A percentile compares a stretch with the other conserved stretches of the same genome.
Conservation (phyloP, 805 yeast species). For the Lachancea waltii region DNA sequence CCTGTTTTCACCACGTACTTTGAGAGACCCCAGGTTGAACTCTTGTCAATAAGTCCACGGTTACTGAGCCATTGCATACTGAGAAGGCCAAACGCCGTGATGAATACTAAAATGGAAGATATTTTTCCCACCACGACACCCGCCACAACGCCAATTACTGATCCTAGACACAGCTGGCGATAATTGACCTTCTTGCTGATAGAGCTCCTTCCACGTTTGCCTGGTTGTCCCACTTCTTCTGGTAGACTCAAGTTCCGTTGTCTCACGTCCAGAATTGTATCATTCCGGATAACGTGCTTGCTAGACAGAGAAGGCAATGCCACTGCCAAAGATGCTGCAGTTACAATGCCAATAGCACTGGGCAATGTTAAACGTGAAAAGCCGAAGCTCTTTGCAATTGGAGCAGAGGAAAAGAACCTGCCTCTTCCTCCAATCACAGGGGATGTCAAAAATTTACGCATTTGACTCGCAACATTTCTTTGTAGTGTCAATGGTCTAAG, state of each 20-base stretch:
- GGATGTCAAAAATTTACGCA: background rate
- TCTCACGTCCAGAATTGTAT: conserved; percentile 17
- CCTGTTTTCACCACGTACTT: conserved; percentile 19
- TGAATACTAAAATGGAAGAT: conserved; percentile 20
- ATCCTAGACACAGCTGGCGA: conserved; percentile 27
- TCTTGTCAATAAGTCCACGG: conserved; percentile 20
- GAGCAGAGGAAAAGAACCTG: background rate
- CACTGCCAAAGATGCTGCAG: conserved; percentile 1
- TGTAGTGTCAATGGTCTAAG: background rate
- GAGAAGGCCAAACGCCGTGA: conserved; percentile 18
- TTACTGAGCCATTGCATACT: conserved; percentile 24
- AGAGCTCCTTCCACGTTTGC: conserved; percentile 1
- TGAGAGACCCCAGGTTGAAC: conserved; percentile 13
- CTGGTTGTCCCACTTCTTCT: conserved; percentile 13
- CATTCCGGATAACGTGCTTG: conserved; percentile 11
- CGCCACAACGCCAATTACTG: conserved; percentile 23
- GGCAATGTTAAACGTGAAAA: background rate
- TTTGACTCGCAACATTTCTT: background rate
- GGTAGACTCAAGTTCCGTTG: conserved; percentile 11
- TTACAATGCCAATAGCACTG: background rate
- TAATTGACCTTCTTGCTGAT: conserved; percentile 15
- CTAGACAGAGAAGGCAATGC: background rate
- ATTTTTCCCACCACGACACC: conserved; percentile 27
- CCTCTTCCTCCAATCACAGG: background rate
- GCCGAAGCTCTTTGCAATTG: background rate